These are phyloP conservation scores for Coemansia aciculifera DNA, from an alignment of 192 early-diverging fungal species.

Conservation along the genomic window DNA sequence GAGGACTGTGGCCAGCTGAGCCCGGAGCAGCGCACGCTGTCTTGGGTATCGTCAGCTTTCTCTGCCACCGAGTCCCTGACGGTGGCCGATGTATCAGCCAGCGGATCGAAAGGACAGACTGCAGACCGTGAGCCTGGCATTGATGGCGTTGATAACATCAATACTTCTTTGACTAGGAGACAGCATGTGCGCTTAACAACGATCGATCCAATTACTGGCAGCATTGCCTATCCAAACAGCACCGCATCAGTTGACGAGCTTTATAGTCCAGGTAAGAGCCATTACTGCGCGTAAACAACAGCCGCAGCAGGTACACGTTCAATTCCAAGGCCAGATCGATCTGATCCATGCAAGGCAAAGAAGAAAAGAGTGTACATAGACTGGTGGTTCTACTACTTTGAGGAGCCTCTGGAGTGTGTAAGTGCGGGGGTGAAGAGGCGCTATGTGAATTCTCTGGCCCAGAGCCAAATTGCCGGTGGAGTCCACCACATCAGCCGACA, in stretches of 20 bases:
- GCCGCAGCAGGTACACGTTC: neutral
- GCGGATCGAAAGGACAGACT: slow-evolving; percentile 6
- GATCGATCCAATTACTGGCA: slow-evolving; percentile 45
- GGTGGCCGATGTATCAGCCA: neutral
- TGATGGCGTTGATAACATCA: neutral
- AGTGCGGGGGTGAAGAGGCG: neutral
- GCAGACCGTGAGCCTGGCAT: neutral
- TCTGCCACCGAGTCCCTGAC: slow-evolving; percentile 16
- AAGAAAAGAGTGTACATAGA: neutral
- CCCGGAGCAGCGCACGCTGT: slow-evolving; percentile 34
- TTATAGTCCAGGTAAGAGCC: slow-evolving; percentile 41
- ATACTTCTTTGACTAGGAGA: slow-evolving; percentile 11
- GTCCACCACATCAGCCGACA: neutral
- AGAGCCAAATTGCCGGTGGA: neutral
- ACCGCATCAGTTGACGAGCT: neutral
- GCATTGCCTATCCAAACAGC: slow-evolving; percentile 14
- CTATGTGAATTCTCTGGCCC: neutral
- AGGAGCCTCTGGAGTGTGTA: neutral
- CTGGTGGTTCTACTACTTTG: neutral
- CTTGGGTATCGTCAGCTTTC: slow-evolving; percentile 40
- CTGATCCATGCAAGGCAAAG: neutral
- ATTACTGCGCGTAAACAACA: neutral
- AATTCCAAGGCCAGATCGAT: neutral
- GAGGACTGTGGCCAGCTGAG: slow-evolving; percentile 23
- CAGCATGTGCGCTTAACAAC: slow-evolving; percentile 47